Evolutionary conservation across 2,329 filamentous ascomycete species (phyloP), one percentile per base, ranked within the genome.

Genomic region (Plenodomus tracheiphilus): DNA sequence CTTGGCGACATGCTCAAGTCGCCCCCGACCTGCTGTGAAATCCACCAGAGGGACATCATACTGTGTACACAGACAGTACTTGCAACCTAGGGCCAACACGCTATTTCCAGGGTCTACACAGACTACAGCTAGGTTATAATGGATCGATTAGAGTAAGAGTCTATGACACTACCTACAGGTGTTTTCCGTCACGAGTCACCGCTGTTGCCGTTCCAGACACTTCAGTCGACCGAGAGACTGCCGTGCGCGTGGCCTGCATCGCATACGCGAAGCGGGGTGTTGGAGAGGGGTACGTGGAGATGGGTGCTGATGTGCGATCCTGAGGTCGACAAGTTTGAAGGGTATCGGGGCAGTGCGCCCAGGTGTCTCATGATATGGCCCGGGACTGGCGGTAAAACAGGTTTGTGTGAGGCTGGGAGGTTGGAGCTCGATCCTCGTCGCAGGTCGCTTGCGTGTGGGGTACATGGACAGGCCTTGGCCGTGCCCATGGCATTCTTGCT

Each of bases 401-500:
- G 55, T 56, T 58, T 32, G 28, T 58, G 49, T 30, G 45, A 44
- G 49, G 51, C 52, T 51, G 28, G 28, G 28, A 25, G 6, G 6
- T 25, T 5, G 22, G 22, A 32, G 28, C 28, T 15, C 28, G 28
- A 32, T 32, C 28, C 28, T 32, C 28, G 28, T 32, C 15, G 28
- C 28, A 11, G 6, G 28, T 32, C 15, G 28, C 28, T 8, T 32
- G 28, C 11, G 28, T 56, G 54, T 58, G 54, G 54, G 54, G 54
- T 51, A 51, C 53, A 45, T 53, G 17, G 42, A 18, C 18, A 44
- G 37, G 22, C 34, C 48, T 47, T 53, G 51, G 49, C 52, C 34
- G 28, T 32, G 28, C 28, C 6, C 28, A 46, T 46, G 43, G 43
- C 16, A 46, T 46, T 46, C 37, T 41, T 41, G 37, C n/a, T 34